Base-by-base conservation (phyloP, 1,284 basidiomycete genomes). In the Hemileia vastatrix region DNA sequence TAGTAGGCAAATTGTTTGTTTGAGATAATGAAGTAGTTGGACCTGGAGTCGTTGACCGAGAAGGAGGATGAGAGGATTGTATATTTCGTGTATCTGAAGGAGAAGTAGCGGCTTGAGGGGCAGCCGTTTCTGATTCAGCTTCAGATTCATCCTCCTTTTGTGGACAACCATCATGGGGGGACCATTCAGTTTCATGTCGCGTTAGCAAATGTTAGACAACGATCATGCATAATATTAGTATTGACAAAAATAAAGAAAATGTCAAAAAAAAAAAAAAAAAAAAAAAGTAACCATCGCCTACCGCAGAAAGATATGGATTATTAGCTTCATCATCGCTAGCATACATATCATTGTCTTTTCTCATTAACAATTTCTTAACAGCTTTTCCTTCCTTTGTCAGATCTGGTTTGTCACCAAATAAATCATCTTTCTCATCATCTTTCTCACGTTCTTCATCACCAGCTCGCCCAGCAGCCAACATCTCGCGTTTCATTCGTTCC, bases 351-450 rank as follows among this genome's bases (percentile, higher is more conserved):
- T 63, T 54, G 9, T 63, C 60, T 52, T 63, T 63, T 11, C 60
- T 53, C 60, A 63, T 63, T 36, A 63, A 43, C 0, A 63, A 33
- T 52, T 63, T 63, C 21, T 63, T 63, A 21, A 63, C 60, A 11
- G 60, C 60, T 21, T 50, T 63, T 19, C 60, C 60, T 63, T 63
- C 60, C 44, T 63, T 63, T n/a, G 60, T 63, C 6, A 63, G 53
- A 45, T 63, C 60, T 43, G 24, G 47, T 51, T 53, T 52, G 36
- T 63, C 60, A 19, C 33, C 60, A 40, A 50, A 48, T 27, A 55
- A 40, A 33, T 51, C 45, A 49, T 63, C 60, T 21, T 53, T 48
- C 4, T 6, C 57, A 32, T 55, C 60, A 31, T 56, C 31, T 27
- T 54, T 50, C 21, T 54, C 36, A 6, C 54, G 45, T 36, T 63